Evolutionary conservation across 73 alveolate genomes (phyloP), one percentile per base, ranked within the genome.

Genomic region (Paramecium sonneborni): DNA sequence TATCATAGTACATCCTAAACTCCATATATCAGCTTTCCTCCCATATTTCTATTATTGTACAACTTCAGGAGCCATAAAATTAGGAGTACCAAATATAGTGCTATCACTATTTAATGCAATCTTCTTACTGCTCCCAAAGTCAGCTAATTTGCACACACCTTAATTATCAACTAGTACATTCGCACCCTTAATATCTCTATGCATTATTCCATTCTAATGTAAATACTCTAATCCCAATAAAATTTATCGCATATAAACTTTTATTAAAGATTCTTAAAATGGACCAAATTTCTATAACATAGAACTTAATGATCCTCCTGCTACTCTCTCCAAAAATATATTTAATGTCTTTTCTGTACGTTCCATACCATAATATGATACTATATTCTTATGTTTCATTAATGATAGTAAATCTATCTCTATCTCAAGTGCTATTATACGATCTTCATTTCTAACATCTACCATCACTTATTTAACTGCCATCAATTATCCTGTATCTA

Each of bases 1-100:
- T 9, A 95, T 85, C 52, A 95, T 92, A 35, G 96, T 93, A 55
- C 98, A 95, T 12, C 98, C 98, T n/a, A 95, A 67, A 41, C 97
- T 93, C 98, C 98, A 95, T 20, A 93, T 93, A 44, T 95, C 98
- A 3, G 95, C 48, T 55, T 93, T 95, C 35, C 96, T 92, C 20
- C 97, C 93, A 84, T 90, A 91, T 39, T 95, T 95, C 74, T 93
- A 92, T 82, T 94, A 92, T 43, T 94, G 92, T 10, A 96, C 93
- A 26, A 96, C 98, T 86, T 97, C 99, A 12, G 99, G 99, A 70
- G 99, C 99, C 97, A 96, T 95, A 98, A 98, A 97, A 52, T 95
- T 93, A 15, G 97, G 96, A n/a, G 94, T 69, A 9, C 94, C 87
- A 8, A 21, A 43, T 23, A 79, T 23, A 30, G 69, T 18, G 34